Evolutionary conservation across 2,329 filamentous ascomycete species (phyloP), one percentile per base, ranked within the genome.

Genomic region (Polytolypa hystricis): DNA sequence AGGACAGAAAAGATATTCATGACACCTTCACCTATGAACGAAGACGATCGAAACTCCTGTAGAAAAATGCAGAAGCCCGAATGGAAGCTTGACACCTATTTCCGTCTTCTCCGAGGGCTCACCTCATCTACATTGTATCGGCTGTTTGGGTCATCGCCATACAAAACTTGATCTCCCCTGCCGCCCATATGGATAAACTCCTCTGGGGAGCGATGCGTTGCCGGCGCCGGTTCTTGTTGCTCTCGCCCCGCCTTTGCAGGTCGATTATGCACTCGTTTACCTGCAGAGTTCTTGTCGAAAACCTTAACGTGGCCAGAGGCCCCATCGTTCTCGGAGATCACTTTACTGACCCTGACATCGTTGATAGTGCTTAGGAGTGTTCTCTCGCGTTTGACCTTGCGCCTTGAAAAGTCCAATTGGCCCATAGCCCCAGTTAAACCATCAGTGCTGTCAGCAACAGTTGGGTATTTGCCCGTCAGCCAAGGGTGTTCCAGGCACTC

Each of bases 401-500:
- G 78, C 49, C 81, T 82, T 17, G 81, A 77, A 55, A 98, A 87
- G 47, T 91, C 85, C 7, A 98, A 71, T 8, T 75, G 73, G 16
- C 77, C 77, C 47, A 98, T 74, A 20, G 83, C 86, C n/a, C 84
- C 84, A 0, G 91, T 87, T 15, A 98, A 70, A 4, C 89, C 87
- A 52, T 93, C 86, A 11, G 87, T 95, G 61, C 86, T 94, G 62
- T 95, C 89, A 42, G 78, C 79, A 19, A 80, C 68, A 42, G 71
- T 77, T 23, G 74, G 65, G 10, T 47, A 50, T 21, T 54, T 72
- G 44, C 76, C 71, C 0, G 77, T 85, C 37, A 85, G 74, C 91
- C 91, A 98, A 0, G 89, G 86, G 54, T 98, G 91, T 46, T 81
- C 69, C 7, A 98, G 71, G 53, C 91, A 96, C 50, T 93, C 77